phyloP scores from a whole-genome alignment of 2,329 filamentous ascomycete genomes.

The Helicocarpus griseus region DNA sequence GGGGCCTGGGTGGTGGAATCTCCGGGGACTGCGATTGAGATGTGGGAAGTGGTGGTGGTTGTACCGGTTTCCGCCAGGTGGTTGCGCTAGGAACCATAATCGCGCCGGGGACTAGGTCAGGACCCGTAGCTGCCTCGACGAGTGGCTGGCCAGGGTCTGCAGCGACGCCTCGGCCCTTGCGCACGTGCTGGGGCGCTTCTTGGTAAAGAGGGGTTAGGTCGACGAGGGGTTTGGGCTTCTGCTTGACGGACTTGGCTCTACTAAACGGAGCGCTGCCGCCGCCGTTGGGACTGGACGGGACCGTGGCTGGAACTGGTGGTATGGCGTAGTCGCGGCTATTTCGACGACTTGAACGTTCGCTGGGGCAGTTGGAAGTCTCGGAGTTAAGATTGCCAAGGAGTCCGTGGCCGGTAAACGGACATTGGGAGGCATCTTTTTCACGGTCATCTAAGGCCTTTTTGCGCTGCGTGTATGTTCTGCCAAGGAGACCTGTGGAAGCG shows the following conservation, averaged over 20 bases:
- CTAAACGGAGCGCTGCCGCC: slow-evolving; percentile 26
- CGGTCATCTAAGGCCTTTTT: slow-evolving; percentile 31
- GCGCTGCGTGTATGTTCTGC: slow-evolving; percentile 31
- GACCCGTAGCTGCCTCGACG: slow-evolving; percentile 34
- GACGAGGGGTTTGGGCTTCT: slow-evolving; percentile 52
- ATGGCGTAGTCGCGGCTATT: slow-evolving; percentile 18
- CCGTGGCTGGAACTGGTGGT: neutral
- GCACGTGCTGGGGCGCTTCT: slow-evolving; percentile 45
- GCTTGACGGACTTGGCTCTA: slow-evolving; percentile 37
- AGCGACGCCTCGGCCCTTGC: slow-evolving; percentile 26
- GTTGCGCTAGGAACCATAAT: slow-evolving; percentile 29
- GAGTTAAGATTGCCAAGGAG: slow-evolving; percentile 43
- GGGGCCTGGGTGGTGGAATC: neutral
- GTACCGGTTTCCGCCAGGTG: slow-evolving; percentile 28
- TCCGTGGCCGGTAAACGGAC: slow-evolving; percentile 42
- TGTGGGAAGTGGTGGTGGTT: slow-evolving; percentile 7
- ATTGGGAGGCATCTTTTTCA: slow-evolving; percentile 22
- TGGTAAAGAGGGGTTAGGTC: slow-evolving; percentile 57
- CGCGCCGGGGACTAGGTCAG: slow-evolving; percentile 23
- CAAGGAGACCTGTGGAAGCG: slow-evolving; percentile 27
- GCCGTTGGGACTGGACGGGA: slow-evolving; percentile 11
- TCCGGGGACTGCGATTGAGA: neutral
- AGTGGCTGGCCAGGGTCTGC: slow-evolving; percentile 34
- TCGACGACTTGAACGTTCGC: slow-evolving; percentile 10
- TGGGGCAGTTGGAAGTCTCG: slow-evolving; percentile 1